These are phyloP conservation scores for Erodium maritimum DNA, from an alignment of 345 rosid species.

Conservation along the genomic window DNA sequence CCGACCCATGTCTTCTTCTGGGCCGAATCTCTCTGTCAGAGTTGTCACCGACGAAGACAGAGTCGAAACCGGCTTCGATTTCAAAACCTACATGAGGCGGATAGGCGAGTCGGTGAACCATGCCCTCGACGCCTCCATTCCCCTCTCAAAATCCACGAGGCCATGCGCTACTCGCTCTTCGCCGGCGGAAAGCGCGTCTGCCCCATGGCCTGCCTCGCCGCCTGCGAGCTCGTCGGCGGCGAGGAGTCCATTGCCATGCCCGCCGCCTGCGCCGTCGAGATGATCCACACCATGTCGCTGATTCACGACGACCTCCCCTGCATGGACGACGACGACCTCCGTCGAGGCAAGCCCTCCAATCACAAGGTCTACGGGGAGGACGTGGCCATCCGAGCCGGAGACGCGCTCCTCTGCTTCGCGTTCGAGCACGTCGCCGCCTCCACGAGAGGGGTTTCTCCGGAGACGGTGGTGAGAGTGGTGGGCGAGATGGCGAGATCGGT, in stretches of 20 bases:
- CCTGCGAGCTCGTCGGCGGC: constrained; percentile 83
- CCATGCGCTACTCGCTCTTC: constrained; percentile 88
- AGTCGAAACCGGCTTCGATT: no score
- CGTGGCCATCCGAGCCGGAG: constrained; percentile 80
- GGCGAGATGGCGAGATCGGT: constrained; percentile 58
- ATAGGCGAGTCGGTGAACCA: constrained; percentile 54
- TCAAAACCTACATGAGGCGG: constrained; percentile 55
- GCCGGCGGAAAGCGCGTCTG: constrained; percentile 88
- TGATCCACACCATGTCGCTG: constrained; percentile 92
- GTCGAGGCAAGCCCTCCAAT: constrained; percentile 87
- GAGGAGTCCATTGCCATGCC: constrained; percentile 60
- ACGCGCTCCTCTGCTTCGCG: constrained; percentile 64
- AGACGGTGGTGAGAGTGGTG: constrained; percentile 40
- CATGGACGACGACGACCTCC: constrained; percentile 92
- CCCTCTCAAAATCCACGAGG: constrained; percentile 71
- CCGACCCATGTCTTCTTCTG: constrained; percentile 4
- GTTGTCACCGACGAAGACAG: no score
- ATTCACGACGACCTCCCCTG: constrained; percentile 94
- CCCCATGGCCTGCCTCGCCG: constrained; percentile 71
- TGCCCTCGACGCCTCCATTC: constrained; percentile 54
- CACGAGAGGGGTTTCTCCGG: constrained; percentile 35
- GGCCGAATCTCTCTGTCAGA: constrained; percentile 16
- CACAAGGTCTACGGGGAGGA: constrained; percentile 79
- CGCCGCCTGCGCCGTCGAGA: constrained; percentile 79
- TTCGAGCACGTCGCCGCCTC: constrained; percentile 64